Evolutionary conservation across 2,329 filamentous ascomycete genomes (phyloP), one percentile per base, ranked within the genome.

Genomic region (Fusarium ramigenum): DNA sequence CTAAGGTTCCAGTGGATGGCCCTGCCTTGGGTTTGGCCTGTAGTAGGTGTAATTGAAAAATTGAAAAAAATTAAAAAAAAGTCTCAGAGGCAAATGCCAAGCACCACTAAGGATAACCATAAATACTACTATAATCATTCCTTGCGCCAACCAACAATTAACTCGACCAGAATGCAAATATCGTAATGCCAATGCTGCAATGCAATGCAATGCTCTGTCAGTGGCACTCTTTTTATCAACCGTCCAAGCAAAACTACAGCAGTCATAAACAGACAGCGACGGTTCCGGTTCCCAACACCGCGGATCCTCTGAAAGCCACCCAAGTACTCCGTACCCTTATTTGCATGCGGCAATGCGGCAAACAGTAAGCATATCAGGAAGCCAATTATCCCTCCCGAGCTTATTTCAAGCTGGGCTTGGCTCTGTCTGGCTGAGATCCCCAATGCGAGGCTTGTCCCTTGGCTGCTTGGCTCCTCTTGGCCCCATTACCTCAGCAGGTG

Each of bases 271-370:
- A 43, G 23, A 43, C 42, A 43, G 44, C 28, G 44, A 30, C 57
- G 44, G 25, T 61, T 64, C 44, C 49, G 44, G 44, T 34, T 43
- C 53, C 50, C 62, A 66, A 36, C 47, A 43, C 23, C 42, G 30
- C 46, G 53, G 53, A 68, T 69, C 52, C 25, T 37, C n/a, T 50
- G 39, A 52, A 60, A 28, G 54, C 59, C 23, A 47, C 25, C 12
- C 15, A 54, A 36, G 52, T 56, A 34, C 28, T 28, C 28, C 28
- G 28, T 32, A 60, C 64, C 50, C 60, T 70, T 73, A 52, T 60
- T 66, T 68, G 53, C 60, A 70, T 72, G 69, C 65, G 63, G 64
- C 64, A 72, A 69, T 69, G 56, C 66, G 67, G 67, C 59, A 72
- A 69, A 53, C 59, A 70, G 70, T 68, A 73, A 74, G 70, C 70